These are phyloP conservation scores for Boletellus ananiceps DNA, from an alignment of 768 basidiomycete species.

Conservation along the genomic window DNA sequence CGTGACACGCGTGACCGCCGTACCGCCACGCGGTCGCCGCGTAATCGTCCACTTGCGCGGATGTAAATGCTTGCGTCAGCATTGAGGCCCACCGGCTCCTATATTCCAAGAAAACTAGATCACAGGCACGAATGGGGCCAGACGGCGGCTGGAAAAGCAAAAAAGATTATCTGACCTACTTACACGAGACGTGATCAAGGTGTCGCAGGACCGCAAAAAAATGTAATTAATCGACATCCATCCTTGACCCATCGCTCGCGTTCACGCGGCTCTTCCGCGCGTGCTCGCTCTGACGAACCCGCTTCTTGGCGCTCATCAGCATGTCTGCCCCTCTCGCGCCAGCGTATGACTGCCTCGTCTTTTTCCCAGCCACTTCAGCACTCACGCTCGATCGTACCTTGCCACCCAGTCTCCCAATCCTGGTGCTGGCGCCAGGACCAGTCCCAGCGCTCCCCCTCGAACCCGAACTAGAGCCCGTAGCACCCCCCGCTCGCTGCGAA, in stretches of 20 bases:
- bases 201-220: constrained; percentile 3
- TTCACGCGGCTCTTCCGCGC: constrained; percentile 46
- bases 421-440: not conserved
- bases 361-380: constrained; percentile 25
- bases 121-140: no score
- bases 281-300: constrained; percentile 74
- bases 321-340: constrained; percentile 34
- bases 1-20: no score
- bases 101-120: no score
- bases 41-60: no score
- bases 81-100: no score
- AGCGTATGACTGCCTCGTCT: constrained; percentile 18
- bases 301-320: constrained; percentile 65
- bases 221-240: constrained; percentile 12
- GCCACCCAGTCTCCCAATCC: constrained; percentile 23
- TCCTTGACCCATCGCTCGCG: constrained; percentile 11
- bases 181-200: constrained; percentile 13
- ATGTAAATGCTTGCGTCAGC: no score
- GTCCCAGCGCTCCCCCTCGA: constrained; percentile 1
- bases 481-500: constrained; percentile 54
- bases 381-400: constrained; percentile 52
- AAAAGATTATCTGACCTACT: constrained; percentile 12
- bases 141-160: no score
- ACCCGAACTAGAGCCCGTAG: constrained; percentile 8
- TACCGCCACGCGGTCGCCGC: no score